These are phyloP conservation scores for Phanerochaete sordida DNA, from an alignment of 768 basidiomycete species.

Conservation along the genomic window DNA sequence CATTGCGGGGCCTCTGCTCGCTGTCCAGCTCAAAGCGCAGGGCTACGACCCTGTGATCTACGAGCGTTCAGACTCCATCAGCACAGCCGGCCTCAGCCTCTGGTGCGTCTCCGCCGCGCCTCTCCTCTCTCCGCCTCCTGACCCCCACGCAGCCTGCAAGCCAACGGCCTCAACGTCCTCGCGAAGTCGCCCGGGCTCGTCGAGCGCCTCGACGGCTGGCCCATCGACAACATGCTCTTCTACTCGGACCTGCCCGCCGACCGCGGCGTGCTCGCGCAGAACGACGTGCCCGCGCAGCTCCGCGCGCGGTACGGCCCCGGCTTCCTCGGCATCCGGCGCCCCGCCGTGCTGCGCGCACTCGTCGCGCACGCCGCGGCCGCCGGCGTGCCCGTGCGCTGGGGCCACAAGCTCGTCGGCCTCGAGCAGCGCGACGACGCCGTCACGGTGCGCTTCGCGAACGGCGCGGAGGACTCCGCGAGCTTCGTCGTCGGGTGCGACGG, in stretches of 20 bases:
- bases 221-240: slow-evolving; percentile 1
- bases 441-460: slow-evolving; percentile 32
- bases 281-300: not conserved
- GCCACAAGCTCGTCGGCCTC: slow-evolving; percentile 28
- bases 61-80: slow-evolving; percentile 22
- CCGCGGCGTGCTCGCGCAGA: slow-evolving; percentile 4
- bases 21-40: slow-evolving; percentile 33
- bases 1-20: slow-evolving; percentile 38
- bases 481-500: slow-evolving; percentile 45
- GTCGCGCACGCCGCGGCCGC: slow-evolving; percentile 27
- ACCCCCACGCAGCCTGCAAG: not conserved
- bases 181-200: slow-evolving; percentile 8
- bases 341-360: slow-evolving; percentile 29
- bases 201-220: not conserved
- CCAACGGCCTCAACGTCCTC: slow-evolving; percentile 10
- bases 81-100: slow-evolving; percentile 30
- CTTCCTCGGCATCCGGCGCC: slow-evolving; percentile 21
- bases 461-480: slow-evolving; percentile 30
- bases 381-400: slow-evolving; percentile 34
- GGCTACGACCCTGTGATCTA: slow-evolving; percentile 36
- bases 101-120: slow-evolving; percentile 21
- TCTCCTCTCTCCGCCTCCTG: not conserved
- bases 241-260: slow-evolving; percentile 13
- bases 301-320: not conserved
- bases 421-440: slow-evolving; percentile 29